phyloP scores from a whole-genome alignment of 2,329 filamentous ascomycete genomes.

The Cladosporium phlei region DNA sequence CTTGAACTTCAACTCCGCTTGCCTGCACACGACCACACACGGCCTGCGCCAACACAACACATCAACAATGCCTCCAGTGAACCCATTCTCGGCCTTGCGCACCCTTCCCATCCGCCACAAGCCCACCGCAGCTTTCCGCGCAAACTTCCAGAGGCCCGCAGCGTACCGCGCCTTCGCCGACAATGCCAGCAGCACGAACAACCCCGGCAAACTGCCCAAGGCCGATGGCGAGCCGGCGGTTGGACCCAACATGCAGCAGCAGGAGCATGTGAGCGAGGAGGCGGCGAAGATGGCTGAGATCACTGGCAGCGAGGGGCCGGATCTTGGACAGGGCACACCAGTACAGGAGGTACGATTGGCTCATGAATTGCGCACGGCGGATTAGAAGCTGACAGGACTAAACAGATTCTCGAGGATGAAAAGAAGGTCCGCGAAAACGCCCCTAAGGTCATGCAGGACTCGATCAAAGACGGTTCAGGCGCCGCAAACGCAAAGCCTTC shows the following conservation, averaged over 20 bases:
- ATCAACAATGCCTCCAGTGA: constrained; percentile 9
- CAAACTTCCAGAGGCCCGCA: constrained; percentile 8
- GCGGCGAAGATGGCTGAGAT: constrained; percentile 57
- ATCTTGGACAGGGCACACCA: constrained; percentile 60
- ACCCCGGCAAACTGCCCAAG: constrained; percentile 11
- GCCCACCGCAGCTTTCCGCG: constrained; percentile 8
- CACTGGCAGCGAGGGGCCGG: constrained; percentile 54
- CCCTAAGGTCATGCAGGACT: constrained; percentile 62
- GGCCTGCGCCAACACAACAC: not conserved
- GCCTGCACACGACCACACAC: constrained; percentile 1
- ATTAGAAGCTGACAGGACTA: not conserved
- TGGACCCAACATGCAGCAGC: constrained; percentile 49
- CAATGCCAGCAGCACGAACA: constrained; percentile 10
- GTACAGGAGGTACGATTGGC: constrained; percentile 55
- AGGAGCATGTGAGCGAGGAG: constrained; percentile 62
- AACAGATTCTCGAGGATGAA: constrained; percentile 61
- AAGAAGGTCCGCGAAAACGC: constrained; percentile 58
- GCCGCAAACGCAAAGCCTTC: constrained; percentile 26
- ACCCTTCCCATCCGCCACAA: constrained; percentile 5
- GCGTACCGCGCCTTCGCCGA: constrained; percentile 10
- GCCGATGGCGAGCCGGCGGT: constrained; percentile 30
- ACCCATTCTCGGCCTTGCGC: constrained; percentile 11
- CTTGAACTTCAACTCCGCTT: constrained; percentile 10
- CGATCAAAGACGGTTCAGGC: constrained; percentile 40
- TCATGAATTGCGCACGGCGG: not conserved